Percentiles rank a stretch among this genome's conserved stretches.
Conservation (phyloP, 768 basidiomycete genomes). For the Fistulinella prunicolor region DNA sequence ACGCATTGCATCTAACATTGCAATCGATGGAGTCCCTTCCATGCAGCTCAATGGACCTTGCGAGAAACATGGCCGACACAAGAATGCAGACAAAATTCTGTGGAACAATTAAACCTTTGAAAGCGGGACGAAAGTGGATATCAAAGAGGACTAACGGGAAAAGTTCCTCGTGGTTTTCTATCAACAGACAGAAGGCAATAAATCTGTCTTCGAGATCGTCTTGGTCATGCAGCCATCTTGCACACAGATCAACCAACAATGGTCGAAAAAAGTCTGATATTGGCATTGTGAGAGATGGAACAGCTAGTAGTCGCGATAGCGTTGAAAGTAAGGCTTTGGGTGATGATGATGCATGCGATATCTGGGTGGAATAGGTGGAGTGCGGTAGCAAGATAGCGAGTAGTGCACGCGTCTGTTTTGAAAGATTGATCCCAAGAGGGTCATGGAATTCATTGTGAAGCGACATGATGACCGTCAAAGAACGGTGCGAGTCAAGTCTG, state of each 20-base stretch:
- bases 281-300: constrained; percentile 58
- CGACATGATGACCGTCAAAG: constrained; percentile 15
- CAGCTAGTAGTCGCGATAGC: constrained; percentile 58
- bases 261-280: constrained; percentile 73
- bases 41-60: constrained; percentile 56
- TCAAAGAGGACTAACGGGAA: constrained; percentile 58
- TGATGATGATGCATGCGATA: constrained; percentile 40
- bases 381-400: constrained; percentile 42
- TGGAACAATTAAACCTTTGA: not conserved
- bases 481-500: no score
- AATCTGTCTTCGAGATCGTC: constrained; percentile 50
- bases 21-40: constrained; percentile 25
- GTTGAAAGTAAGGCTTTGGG: constrained; percentile 46
- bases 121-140: constrained; percentile 1
- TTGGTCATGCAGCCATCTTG: constrained; percentile 69
- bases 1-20: constrained; percentile 39
- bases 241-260: constrained; percentile 73
- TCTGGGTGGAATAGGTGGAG: constrained; percentile 37
- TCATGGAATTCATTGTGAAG: constrained; percentile 39
- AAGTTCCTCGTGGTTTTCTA: constrained; percentile 69
- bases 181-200: constrained; percentile 56
- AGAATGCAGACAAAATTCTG: constrained; percentile 57
- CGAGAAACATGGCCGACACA: constrained; percentile 41
- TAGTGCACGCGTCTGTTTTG: constrained; percentile 49
- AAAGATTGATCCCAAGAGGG: constrained; percentile 59